Base-by-base conservation (phyloP, 139 green algal genomes). In the Chlorella sp. region DNA sequence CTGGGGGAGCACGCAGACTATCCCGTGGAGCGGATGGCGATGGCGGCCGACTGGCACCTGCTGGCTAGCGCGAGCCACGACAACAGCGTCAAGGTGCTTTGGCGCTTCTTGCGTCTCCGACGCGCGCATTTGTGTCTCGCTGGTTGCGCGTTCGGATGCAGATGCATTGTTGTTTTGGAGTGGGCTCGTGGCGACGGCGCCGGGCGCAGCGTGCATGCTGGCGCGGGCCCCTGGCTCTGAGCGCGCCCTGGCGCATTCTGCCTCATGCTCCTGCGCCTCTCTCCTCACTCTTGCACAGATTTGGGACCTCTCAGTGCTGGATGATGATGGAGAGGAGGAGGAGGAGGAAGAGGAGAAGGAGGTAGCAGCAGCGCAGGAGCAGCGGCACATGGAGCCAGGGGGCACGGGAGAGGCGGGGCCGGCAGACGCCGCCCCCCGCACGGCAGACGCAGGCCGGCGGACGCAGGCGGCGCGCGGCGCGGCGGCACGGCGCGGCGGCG, bases 41-140 rank as follows among this genome's bases (percentile, higher is more conserved):
- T 94, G 51, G 84, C 80, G 1, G 38, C 23, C 17, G 75, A 91
- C 66, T 67, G 50, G 9, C 9, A 33, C 5, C 53, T 91, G 55
- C 84, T 97, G 25, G 91, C 90, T 1, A 94, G 85, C 64, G 82
- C 82, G 3, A 93, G 87, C 0, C 93, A 97, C 64, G 91, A 97
- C 79, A 79, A 88, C 46, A 87, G 67, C 1, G 83, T 98, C 12
- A 92, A 89, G 84, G 68, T 98, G 21, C n/a, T n/a, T n/a, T n/a
- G n/a, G n/a, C n/a, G n/a, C n/a, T n/a, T n/a, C n/a, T n/a, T n/a
- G n/a, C n/a, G n/a, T n/a, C n/a, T n/a, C n/a, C n/a, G n/a, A n/a
- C n/a, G n/a, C n/a, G n/a, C n/a, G n/a, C n/a, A n/a, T n/a, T n/a
- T n/a, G n/a, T n/a, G n/a, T n/a, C n/a, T n/a, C n/a, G n/a, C n/a